phyloP scores from a whole-genome alignment of 73 alveolate species.

The Paramecium octaurelia region DNA sequence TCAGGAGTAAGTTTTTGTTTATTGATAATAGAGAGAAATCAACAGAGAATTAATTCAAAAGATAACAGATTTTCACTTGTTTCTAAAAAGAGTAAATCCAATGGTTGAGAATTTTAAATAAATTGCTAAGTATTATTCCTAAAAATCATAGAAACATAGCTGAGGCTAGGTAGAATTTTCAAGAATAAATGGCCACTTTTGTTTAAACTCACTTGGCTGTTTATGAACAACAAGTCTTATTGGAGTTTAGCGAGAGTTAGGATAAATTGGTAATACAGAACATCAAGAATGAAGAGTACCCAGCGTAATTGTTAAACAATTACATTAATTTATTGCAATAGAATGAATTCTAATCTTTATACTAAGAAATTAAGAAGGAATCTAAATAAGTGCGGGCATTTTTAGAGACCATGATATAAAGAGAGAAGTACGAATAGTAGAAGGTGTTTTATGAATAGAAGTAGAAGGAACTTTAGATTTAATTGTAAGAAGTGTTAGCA shows the following conservation, averaged over 20 bases:
- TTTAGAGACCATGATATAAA: background rate
- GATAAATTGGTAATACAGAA: background rate
- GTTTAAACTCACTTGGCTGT: background rate
- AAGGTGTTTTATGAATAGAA: background rate
- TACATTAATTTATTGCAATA: background rate
- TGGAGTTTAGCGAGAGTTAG: background rate
- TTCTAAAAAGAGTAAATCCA: conserved; percentile 44
- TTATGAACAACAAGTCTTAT: background rate
- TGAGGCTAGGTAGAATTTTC: background rate
- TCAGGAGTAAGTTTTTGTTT: background rate
- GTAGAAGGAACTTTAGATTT: background rate
- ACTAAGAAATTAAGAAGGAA: conserved; percentile 19
- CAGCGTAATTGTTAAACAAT: background rate
- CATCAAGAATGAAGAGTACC: background rate
- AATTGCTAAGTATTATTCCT: background rate
- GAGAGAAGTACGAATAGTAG: background rate
- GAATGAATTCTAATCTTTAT: background rate
- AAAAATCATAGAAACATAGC: background rate
- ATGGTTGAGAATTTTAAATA: conserved; percentile 36
- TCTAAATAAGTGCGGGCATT: conserved; percentile 26
- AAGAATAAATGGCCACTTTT: background rate
- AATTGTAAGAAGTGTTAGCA: conserved; percentile 31
- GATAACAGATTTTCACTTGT: conserved; percentile 26
- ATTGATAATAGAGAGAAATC: conserved; percentile 25
- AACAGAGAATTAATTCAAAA: conserved; percentile 36